These are phyloP conservation scores for Podospora anserina DNA, from an alignment of 495 filamentous ascomycete species.

Conservation along the genomic window DNA sequence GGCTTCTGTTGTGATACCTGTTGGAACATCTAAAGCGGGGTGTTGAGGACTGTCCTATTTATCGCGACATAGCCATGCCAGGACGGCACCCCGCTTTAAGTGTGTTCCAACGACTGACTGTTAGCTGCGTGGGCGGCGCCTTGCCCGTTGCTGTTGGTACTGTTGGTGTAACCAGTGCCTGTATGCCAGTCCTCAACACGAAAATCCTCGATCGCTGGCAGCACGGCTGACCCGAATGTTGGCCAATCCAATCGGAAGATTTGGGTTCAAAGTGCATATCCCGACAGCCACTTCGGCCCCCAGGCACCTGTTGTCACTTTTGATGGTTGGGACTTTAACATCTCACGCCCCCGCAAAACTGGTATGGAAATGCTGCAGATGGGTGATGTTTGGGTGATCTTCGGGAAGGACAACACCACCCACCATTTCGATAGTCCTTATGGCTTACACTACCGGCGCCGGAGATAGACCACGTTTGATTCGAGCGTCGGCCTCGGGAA, in stretches of 20 bases:
- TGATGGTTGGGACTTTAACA: neutral
- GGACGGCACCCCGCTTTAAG: neutral
- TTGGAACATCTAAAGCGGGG: neutral
- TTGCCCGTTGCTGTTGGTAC: neutral
- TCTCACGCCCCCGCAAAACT: neutral
- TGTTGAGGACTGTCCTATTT: neutral
- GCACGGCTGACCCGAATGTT: neutral
- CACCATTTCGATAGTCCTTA: constrained; percentile 1
- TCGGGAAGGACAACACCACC: constrained; percentile 7
- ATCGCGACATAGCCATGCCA: neutral
- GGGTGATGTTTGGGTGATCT: neutral
- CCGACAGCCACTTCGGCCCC: constrained; percentile 23
- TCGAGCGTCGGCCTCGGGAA: constrained; percentile 3
- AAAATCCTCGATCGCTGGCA: neutral
- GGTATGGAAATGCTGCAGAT: neutral
- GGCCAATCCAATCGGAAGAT: constrained; percentile 29
- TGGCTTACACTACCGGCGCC: neutral
- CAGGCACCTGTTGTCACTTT: neutral
- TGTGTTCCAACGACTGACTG: neutral
- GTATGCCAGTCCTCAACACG: neutral
- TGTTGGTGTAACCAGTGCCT: neutral
- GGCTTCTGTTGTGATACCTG: neutral
- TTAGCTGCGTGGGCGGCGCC: neutral
- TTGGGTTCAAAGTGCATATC: constrained; percentile 6
- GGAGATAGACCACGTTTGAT: constrained; percentile 24